Evolutionary conservation across 371 early-diverging fungal species (phyloP).

Genomic region (Actinomortierella ambigua): DNA sequence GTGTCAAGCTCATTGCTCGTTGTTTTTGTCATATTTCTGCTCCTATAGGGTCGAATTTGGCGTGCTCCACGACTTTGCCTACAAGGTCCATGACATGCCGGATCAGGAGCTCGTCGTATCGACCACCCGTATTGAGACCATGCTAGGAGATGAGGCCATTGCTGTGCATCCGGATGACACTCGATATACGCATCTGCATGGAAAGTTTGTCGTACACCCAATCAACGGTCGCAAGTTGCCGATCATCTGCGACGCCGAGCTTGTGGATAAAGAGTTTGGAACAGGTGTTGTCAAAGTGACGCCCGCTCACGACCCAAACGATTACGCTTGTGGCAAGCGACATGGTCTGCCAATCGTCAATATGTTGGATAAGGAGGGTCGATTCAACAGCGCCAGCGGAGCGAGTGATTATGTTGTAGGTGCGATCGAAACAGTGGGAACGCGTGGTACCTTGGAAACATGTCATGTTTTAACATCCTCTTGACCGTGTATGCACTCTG

Average conservation of each 20-base stretch:
- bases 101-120: slow-evolving; percentile 80
- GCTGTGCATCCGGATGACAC: slow-evolving; percentile 93
- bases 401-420: slow-evolving; percentile 60
- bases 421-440: neutral
- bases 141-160: slow-evolving; percentile 98
- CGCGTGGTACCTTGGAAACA: neutral
- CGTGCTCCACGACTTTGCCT: slow-evolving; percentile 70
- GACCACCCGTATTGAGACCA: slow-evolving; percentile 99
- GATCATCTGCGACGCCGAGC: slow-evolving; percentile 83
- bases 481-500: slow-evolving; percentile 11
- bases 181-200: slow-evolving; percentile 84
- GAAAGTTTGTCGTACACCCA: slow-evolving; percentile 90
- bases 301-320: slow-evolving; percentile 97
- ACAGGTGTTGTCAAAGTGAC: slow-evolving; percentile 99
- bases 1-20: neutral
- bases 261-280: slow-evolving; percentile 94
- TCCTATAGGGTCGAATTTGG: slow-evolving; percentile 79
- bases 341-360: slow-evolving; percentile 81
- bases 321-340: slow-evolving; percentile 92
- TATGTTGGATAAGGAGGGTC: slow-evolving; percentile 89
- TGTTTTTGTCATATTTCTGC: neutral
- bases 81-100: slow-evolving; percentile 60
- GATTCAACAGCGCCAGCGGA: slow-evolving; percentile 64
- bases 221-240: slow-evolving; percentile 83
- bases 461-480: neutral